Conservation (phyloP, 176 grass and related monocot genomes). For the Raddia guianensis region DNA sequence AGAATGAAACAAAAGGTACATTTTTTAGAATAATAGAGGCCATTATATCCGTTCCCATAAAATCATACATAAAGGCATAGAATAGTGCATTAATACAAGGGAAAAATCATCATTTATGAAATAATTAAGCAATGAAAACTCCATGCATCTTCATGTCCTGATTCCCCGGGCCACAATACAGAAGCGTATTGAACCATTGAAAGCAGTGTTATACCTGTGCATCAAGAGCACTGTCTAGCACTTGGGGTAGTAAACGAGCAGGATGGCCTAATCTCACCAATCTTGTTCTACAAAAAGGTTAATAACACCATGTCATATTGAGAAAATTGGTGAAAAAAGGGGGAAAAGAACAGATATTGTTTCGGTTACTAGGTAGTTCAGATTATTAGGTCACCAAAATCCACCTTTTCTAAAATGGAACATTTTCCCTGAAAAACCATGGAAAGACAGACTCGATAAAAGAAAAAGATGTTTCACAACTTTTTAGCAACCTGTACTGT, state of each 20-base stretch:
- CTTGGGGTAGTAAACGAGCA: slow-evolving; percentile 92
- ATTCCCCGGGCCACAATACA: not conserved
- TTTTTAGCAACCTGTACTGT: slow-evolving; percentile 67
- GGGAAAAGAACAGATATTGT: slow-evolving; percentile 15
- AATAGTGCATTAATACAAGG: not conserved
- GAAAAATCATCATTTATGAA: slow-evolving; percentile 2
- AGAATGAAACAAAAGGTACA: not conserved
- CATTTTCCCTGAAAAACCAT: slow-evolving; percentile 26
- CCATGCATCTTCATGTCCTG: slow-evolving; percentile 4
- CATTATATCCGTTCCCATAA: not conserved
- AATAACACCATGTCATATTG: slow-evolving; percentile 25
- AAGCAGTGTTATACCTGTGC: slow-evolving; percentile 62
- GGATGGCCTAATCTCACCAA: slow-evolving; percentile 95
- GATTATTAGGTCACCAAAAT: slow-evolving; percentile 32
- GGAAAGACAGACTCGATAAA: not conserved
- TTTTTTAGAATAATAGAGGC: not conserved
- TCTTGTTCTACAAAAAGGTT: slow-evolving; percentile 64
- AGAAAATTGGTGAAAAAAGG: slow-evolving; percentile 16
- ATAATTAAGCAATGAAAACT: not conserved
- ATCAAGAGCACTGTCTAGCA: slow-evolving; percentile 93
- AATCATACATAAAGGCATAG: not conserved
- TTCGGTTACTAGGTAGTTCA: slow-evolving; percentile 10
- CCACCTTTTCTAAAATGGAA: slow-evolving; percentile 30
- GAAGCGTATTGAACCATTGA: slow-evolving; percentile 35
- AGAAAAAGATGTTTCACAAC: not conserved